phyloP scores from a whole-genome alignment of 2,329 filamentous ascomycete species.

The Fusarium transvaalense region DNA sequence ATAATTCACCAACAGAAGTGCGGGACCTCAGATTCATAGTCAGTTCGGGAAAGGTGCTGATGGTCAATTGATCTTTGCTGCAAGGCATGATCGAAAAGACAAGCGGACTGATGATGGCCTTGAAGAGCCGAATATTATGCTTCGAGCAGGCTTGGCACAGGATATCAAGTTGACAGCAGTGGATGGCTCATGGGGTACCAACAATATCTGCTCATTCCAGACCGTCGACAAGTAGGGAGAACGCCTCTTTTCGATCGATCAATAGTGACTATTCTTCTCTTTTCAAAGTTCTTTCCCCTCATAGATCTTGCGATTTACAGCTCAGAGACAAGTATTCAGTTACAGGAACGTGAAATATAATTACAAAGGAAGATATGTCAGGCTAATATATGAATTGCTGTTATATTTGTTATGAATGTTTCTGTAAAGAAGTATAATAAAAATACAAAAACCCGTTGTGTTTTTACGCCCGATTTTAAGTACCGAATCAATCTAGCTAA shows the following conservation, averaged over 20 bases:
- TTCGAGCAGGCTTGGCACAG: slow-evolving; percentile 37
- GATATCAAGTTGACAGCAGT: slow-evolving; percentile 40
- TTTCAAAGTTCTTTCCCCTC: slow-evolving; percentile 34
- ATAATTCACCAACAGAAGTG: slow-evolving; percentile 40
- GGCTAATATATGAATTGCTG: no score
- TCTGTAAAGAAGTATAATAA: not conserved
- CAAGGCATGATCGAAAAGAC: not conserved
- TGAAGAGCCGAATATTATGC: slow-evolving; percentile 10
- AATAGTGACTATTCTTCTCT: rapidly evolving
- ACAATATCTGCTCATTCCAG: slow-evolving; percentile 36
- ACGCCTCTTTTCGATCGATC: not conserved
- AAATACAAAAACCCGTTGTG: not conserved
- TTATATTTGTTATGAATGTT: no score
- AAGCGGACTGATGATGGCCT: slow-evolving; percentile 11
- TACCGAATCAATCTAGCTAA: not conserved
- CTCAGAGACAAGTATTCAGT: no score
- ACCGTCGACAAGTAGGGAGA: slow-evolving; percentile 33
- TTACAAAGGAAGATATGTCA: no score
- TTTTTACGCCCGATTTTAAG: not conserved
- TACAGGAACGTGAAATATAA: no score
- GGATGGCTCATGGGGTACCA: slow-evolving; percentile 39
- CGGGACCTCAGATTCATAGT: slow-evolving; percentile 18
- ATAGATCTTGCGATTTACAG: slow-evolving; percentile 12
- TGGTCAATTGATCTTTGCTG: slow-evolving; percentile 40
- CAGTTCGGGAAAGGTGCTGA: slow-evolving; percentile 25